Conservation (phyloP, 2,329 filamentous ascomycete genomes). For the Fusarium oligoseptatum region DNA sequence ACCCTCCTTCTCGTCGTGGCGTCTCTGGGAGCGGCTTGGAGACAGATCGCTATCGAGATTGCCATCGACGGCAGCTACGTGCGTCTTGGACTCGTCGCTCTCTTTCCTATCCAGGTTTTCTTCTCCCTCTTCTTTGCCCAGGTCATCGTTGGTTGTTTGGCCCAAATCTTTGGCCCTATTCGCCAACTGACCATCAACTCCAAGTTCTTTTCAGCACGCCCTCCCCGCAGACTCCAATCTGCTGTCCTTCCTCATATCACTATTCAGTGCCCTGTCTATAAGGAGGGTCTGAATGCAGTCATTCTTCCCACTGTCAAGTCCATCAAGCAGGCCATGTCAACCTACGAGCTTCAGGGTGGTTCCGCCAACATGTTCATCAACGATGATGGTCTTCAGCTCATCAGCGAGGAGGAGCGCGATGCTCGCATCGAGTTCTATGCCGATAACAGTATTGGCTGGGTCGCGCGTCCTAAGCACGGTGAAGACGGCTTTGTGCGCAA, state of each 20-base stretch:
- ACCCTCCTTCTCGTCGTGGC: slow-evolving; percentile 75
- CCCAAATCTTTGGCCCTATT: slow-evolving; percentile 82
- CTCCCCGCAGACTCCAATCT: slow-evolving; percentile 71
- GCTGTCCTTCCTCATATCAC: slow-evolving; percentile 77
- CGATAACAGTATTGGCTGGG: slow-evolving; percentile 78
- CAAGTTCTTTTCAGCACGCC: slow-evolving; percentile 83
- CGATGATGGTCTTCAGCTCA: slow-evolving; percentile 79
- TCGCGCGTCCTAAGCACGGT: slow-evolving; percentile 73
- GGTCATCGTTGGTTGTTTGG: slow-evolving; percentile 81
- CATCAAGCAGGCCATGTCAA: slow-evolving; percentile 82
- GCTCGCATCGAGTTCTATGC: slow-evolving; percentile 77
- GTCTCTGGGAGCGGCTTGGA: slow-evolving; percentile 77
- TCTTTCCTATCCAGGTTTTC: slow-evolving; percentile 81
- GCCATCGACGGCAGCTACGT: slow-evolving; percentile 73
- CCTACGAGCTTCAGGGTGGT: slow-evolving; percentile 82
- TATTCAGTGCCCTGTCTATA: slow-evolving; percentile 90
- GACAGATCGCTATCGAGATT: slow-evolving; percentile 77
- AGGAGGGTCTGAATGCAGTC: slow-evolving; percentile 81
- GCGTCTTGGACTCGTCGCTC: slow-evolving; percentile 73
- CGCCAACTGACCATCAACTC: slow-evolving; percentile 81
- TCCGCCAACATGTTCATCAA: slow-evolving; percentile 84
- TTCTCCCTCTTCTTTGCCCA: slow-evolving; percentile 87
- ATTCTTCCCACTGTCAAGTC: slow-evolving; percentile 83
- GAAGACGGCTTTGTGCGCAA: slow-evolving; percentile 72
- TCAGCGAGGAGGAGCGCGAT: slow-evolving; percentile 71